Evolutionary conservation across 2,329 filamentous ascomycete species (phyloP), one percentile per base, ranked within the genome.

Genomic region (Akanthomyces muscarius): DNA sequence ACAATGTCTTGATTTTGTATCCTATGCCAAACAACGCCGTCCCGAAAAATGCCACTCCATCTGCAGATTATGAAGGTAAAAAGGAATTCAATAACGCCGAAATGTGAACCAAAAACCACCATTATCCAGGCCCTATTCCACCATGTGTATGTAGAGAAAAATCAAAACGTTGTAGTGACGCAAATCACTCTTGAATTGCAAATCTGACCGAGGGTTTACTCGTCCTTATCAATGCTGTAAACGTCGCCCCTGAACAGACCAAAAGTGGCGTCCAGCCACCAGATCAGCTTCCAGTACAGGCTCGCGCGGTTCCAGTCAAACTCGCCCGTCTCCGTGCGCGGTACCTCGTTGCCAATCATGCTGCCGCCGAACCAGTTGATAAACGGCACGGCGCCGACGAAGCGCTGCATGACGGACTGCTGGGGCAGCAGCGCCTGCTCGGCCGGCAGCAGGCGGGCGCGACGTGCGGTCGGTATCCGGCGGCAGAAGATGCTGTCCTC

Each of bases 341-440:
- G 91, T 45, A 94, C 86, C 71, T 89, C 83, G 71, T 86, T 87
- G 6, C 90, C 90, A 69, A 94, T 92, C 74, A 93, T 86, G 69
- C 79, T 86, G 66, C 78, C 87, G 52, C 86, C 87, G 71, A 92
- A 89, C 86, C 88, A 92, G 68, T 83, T 84, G 65, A 92, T 76
- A 65, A 92, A 81, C 2, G 89, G 89, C 47, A 92, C 84, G 61
- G 83, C 84, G 67, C 83, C 83, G 61, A 90, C 75, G 23, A 90
- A 71, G 58, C 86, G 83, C 74, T 90, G 87, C 42, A 83, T 77
- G 62, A 86, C 80, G 3, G 87, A 88, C 55, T 86, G 85, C 68
- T 89, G 86, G 3, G 89, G 89, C 16, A 89, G 83, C 33, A 92
- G 80, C 10, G 89, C 89, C 74, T 90, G 85, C 65, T 89, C 84